Conservation (phyloP, 768 basidiomycete species). For the Panus rudis region DNA sequence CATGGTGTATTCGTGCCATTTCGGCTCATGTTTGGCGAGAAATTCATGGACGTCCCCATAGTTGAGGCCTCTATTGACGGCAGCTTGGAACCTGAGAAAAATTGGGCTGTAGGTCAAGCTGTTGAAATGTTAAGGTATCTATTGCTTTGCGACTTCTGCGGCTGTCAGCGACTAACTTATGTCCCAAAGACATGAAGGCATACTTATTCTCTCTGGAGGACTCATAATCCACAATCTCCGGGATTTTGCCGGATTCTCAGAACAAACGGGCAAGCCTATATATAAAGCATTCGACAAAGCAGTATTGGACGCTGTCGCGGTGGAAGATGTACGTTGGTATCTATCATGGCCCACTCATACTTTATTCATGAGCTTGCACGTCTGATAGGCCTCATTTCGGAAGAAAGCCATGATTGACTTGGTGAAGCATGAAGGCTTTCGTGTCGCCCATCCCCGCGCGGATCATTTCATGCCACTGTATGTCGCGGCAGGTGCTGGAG, state of each 20-base stretch:
- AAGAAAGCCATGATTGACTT: conserved; percentile 51
- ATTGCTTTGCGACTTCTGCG: conserved; percentile 5
- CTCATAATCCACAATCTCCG: conserved; percentile 61
- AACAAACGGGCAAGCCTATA: conserved; percentile 37
- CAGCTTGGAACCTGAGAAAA: conserved; percentile 48
- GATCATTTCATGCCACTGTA: conserved; percentile 82
- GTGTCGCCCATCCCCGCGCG: conserved; percentile 62
- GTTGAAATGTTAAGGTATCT: conserved; percentile 49
- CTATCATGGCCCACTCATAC: neutral
- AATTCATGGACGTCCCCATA: conserved; percentile 55
- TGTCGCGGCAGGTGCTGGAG: conserved; percentile 68
- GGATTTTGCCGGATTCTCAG: conserved; percentile 44
- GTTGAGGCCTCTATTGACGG: conserved; percentile 65
- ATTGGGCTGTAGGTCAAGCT: conserved; percentile 62
- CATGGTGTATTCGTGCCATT: conserved; percentile 82
- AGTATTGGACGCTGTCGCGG: conserved; percentile 45
- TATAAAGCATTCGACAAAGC: conserved; percentile 56
- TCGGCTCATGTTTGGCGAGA: conserved; percentile 68
- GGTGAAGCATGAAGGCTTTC: conserved; percentile 53
- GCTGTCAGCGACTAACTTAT: conserved; percentile 3
- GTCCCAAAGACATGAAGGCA: conserved; percentile 47
- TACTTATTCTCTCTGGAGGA: conserved; percentile 67
- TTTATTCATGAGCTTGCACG: neutral
- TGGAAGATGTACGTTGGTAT: conserved; percentile 38
- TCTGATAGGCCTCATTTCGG: conserved; percentile 40